Base-by-base conservation (phyloP, 768 basidiomycete genomes). In the Russula griseocarnosa region DNA sequence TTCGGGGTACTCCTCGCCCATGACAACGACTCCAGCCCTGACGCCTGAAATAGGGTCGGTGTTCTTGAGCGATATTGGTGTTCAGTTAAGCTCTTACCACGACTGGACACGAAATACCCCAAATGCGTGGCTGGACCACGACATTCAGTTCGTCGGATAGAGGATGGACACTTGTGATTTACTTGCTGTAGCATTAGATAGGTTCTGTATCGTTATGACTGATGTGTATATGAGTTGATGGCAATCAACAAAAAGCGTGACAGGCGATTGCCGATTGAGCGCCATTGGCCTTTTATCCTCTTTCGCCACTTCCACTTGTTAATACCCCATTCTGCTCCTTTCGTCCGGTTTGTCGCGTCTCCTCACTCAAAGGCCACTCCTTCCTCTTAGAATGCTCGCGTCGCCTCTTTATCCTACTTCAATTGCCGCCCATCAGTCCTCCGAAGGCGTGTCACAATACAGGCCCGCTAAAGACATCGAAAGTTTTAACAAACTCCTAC, bases 401-500 rank as follows among this genome's bases (percentile, higher is more conserved):
- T 81, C 83, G 24, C 86, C 87, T 16, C 79, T 86, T 67, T 76
- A 83, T 67, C 85, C 82, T 60, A 68, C 80, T 7, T 73, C 80
- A 32, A 77, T 80, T 55, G 86, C 87, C 70, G 75, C 82, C 44
- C 73, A 79, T 6, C 78, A 81, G 55, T 79, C 81, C 70, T 71
- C 82, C 36, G 83, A 86, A 55, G 82, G 83, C 70, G 71, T 78
- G 50, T 70, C 79, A 32, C 83, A 84, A 67, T 85, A 83, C 72
- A 79, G 83, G 49, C 88, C 88, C 3, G 81, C 86, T 42, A 84
- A 83, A 71, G 88, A 91, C 72, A 72, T 87, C 65, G 88, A 89
- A 64, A 77, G 85, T 4, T 91, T 90, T 78, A 90, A 88, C 68
- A 87, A 79, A 67, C 79, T 90, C n/a, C 82, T 90, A 42, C 87